Conservation (phyloP, 257 asterid species). For the Cruciata laevipes region DNA sequence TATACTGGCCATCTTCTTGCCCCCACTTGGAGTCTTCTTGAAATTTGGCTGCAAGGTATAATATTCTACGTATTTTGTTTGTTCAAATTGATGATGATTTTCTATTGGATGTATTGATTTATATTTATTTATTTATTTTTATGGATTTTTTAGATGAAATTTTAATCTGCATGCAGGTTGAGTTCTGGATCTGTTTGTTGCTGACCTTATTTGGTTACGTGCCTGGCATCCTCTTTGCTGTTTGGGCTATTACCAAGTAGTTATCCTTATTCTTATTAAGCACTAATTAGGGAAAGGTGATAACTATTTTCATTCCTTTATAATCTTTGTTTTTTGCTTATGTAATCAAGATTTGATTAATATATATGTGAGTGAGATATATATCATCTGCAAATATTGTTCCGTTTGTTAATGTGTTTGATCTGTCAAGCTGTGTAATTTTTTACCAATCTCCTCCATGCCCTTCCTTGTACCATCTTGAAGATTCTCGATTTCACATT, state of each 20-base stretch:
- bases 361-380: too few relatives aligned
- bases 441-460: too few relatives aligned
- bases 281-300: neutral
- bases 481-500: too few relatives aligned
- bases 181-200: slow-evolving; percentile 75
- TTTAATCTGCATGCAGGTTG: slow-evolving; percentile 31
- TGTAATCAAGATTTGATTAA: too few relatives aligned
- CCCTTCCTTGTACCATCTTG: too few relatives aligned
- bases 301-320: too few relatives aligned
- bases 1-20: slow-evolving; percentile 64
- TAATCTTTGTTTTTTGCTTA: too few relatives aligned
- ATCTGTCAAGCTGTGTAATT: too few relatives aligned
- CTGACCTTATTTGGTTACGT: slow-evolving; percentile 66
- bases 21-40: slow-evolving; percentile 88
- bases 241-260: slow-evolving; percentile 69
- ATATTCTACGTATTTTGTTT: neutral
- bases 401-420: too few relatives aligned
- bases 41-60: slow-evolving; percentile 72
- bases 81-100: too few relatives aligned
- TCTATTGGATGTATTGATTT: too few relatives aligned
- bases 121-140: neutral
- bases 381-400: too few relatives aligned
- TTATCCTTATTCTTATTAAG: slow-evolving; percentile 10
- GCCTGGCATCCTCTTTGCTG: slow-evolving; percentile 73
- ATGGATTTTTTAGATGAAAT: neutral